These are phyloP conservation scores for Tuber brumale DNA, from an alignment of 495 filamentous ascomycete species.

Conservation along the genomic window DNA sequence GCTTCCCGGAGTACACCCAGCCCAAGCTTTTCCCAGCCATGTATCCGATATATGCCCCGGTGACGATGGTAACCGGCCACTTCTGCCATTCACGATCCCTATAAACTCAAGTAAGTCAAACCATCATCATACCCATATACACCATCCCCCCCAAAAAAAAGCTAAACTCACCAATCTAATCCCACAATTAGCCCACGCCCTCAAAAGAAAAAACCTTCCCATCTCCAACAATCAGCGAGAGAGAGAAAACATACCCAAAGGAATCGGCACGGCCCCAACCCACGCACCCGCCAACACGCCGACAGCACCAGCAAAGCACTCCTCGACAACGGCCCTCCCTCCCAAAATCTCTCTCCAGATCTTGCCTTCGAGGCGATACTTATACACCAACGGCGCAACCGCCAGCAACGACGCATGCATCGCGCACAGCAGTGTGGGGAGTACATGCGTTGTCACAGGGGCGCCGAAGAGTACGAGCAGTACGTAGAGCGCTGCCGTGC, in stretches of 20 bases:
- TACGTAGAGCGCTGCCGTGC: slow-evolving; percentile 53
- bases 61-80: slow-evolving; percentile 86
- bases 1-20: slow-evolving; percentile 58
- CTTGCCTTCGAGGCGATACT: slow-evolving; percentile 65
- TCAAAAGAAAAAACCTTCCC: slow-evolving; percentile 6
- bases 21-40: slow-evolving; percentile 56
- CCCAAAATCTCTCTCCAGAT: slow-evolving; percentile 68
- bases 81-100: slow-evolving; percentile 93
- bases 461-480: slow-evolving; percentile 84
- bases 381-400: slow-evolving; percentile 69
- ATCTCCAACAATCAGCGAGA: background rate
- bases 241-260: slow-evolving; percentile 52
- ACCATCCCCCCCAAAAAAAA: background rate
- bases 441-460: slow-evolving; percentile 72
- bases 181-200: background rate
- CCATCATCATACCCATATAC: background rate
- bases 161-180: slow-evolving; percentile 26
- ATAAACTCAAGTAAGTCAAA: slow-evolving; percentile 18
- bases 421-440: slow-evolving; percentile 70
- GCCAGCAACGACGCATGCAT: slow-evolving; percentile 73
- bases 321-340: slow-evolving; percentile 55
- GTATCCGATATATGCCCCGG: slow-evolving; percentile 64
- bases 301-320: slow-evolving; percentile 59
- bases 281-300: slow-evolving; percentile 62
- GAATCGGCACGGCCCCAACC: slow-evolving; percentile 85